These are phyloP conservation scores for Amphibolis antarctica DNA, from an alignment of 106 monocot genomes.

Conservation along the genomic window DNA sequence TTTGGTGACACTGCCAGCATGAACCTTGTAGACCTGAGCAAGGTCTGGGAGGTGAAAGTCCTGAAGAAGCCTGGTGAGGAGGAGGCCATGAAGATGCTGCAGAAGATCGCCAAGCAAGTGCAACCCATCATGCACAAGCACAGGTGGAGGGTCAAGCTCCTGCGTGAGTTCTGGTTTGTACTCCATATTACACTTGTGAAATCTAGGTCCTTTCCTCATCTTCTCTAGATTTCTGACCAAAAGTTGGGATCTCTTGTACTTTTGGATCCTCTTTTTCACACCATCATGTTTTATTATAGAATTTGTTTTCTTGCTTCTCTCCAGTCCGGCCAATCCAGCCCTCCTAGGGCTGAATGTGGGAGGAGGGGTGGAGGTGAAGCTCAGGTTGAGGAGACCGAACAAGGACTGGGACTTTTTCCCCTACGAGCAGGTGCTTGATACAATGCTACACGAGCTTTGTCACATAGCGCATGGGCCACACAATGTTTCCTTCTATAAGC, in stretches of 20 bases:
- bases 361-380: conserved; percentile 61
- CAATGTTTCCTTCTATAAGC: conserved; percentile 73
- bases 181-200: not conserved
- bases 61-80: conserved; percentile 72
- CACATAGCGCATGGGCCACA: conserved; percentile 76
- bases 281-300: too few species aligned
- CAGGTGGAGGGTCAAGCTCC: conserved; percentile 80
- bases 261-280: too few species aligned
- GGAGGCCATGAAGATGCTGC: conserved; percentile 52
- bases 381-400: conserved; percentile 52
- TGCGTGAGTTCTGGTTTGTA: conserved; percentile 81
- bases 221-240: not conserved
- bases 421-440: conserved; percentile 85
- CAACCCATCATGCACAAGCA: conserved; percentile 87
- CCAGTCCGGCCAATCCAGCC: conserved; percentile 44
- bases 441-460: conserved; percentile 94
- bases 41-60: conserved; percentile 72
- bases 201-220: not conserved
- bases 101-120: conserved; percentile 76
- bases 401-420: conserved; percentile 72
- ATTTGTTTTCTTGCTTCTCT: not conserved
- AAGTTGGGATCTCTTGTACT: not conserved
- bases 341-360: conserved; percentile 73
- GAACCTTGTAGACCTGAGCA: conserved; percentile 56
- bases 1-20: conserved; percentile 5